These are phyloP conservation scores for Halophytophthora batemanensis DNA, from an alignment of 352 stramenopile species.

Conservation along the genomic window DNA sequence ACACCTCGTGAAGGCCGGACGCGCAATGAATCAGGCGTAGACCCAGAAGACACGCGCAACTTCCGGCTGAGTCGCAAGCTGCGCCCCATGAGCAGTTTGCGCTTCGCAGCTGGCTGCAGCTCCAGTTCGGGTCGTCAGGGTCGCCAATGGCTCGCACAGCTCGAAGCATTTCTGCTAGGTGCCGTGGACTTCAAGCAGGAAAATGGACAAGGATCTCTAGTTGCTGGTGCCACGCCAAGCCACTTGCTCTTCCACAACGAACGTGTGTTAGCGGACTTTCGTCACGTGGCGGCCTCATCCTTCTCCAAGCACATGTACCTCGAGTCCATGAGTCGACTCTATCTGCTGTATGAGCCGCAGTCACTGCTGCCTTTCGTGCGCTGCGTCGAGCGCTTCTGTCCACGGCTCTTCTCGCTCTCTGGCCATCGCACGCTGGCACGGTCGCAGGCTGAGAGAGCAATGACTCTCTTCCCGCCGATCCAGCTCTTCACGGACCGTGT, in stretches of 20 bases:
- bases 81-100: slow-evolving; percentile 74
- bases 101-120: slow-evolving; percentile 65
- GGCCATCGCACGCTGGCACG: slow-evolving; percentile 34
- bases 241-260: slow-evolving; percentile 85
- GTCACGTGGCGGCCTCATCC: slow-evolving; percentile 54
- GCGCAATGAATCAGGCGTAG: slow-evolving; percentile 27
- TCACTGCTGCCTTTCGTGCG: slow-evolving; percentile 58
- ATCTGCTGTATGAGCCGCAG: slow-evolving; percentile 63
- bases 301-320: slow-evolving; percentile 89
- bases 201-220: background rate
- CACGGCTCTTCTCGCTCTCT: slow-evolving; percentile 65
- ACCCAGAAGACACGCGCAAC: slow-evolving; percentile 36
- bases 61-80: slow-evolving; percentile 74
- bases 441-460: slow-evolving; percentile 64
- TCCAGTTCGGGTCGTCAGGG: slow-evolving; percentile 51
- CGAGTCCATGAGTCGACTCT: slow-evolving; percentile 77
- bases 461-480: slow-evolving; percentile 59
- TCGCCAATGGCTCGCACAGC: slow-evolving; percentile 61
- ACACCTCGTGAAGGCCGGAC: slow-evolving; percentile 7
- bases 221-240: slow-evolving; percentile 34
- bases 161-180: slow-evolving; percentile 67
- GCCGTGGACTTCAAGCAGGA: slow-evolving; percentile 43
- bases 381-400: slow-evolving; percentile 56
- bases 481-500: slow-evolving; percentile 43
- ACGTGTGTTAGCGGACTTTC: slow-evolving; percentile 65